Base-by-base conservation (phyloP, 768 basidiomycete species). In the Lepiota venenata region DNA sequence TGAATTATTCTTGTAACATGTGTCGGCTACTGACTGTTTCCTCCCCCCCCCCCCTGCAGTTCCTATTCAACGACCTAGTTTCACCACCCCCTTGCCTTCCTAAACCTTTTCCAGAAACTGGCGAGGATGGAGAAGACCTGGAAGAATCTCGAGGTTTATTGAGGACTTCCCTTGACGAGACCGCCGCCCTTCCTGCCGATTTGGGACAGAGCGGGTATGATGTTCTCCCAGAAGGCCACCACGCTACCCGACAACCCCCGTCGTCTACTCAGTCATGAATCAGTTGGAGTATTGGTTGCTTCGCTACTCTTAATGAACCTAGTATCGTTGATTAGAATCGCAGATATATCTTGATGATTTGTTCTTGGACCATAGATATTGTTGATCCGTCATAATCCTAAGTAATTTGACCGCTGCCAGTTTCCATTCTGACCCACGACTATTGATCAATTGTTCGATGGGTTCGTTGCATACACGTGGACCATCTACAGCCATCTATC, bases 41-140 rank as follows among this genome's bases (percentile, higher is more conserved):
- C 18, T 48, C 48, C 22, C 53, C 63, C 25, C 62, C 48, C 18
- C 47, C 48, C 22, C 53, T 63, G 29, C 62, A 91, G 80, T 95
- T 96, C 78, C 74, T 93, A 39, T 98, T 95, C 76, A 97, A 97
- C 72, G 85, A 88, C 63, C 78, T 97, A 27, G 78, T 96, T 52
- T 69, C 71, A 22, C 66, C 72, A 10, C 90, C 91, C 7, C 73
- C 83, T 3, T 79, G 80, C 64, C 77, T 91, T 64, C 76, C 84
- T 40, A 74, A 75, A 8, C 79, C 70, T 18, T 60, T 65, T 2
- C 58, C 64, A n/a, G 48, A 60, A 25, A 64, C 70, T 39, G 50
- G 61, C 29, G 62, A 69, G 21, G 66, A 55, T 6, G 73, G 72
- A 38, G 71, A 73, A 10, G 82, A 85, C 55, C 72, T 76, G 40